Conservation (phyloP, 805 yeast genomes). For the Yamadazyma takamatsuzukensis region DNA sequence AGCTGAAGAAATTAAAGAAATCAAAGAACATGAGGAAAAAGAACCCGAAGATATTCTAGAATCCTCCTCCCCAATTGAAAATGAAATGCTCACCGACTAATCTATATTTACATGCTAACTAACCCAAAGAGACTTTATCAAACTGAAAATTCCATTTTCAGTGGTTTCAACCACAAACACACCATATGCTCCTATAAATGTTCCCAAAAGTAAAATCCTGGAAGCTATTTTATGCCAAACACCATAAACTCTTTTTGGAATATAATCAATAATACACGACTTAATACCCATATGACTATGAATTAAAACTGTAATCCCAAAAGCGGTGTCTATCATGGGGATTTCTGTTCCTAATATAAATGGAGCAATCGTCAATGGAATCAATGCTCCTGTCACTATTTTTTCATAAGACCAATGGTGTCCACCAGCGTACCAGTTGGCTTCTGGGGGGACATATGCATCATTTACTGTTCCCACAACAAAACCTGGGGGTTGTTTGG, state of each 20-base stretch:
- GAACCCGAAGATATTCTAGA: slow-evolving; percentile 11
- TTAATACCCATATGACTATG: slow-evolving; percentile 87
- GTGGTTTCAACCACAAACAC: slow-evolving; percentile 78
- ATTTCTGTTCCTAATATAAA: slow-evolving; percentile 68
- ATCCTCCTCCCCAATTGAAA: too few relatives aligned
- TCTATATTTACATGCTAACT: slow-evolving; percentile 31
- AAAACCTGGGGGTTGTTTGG: slow-evolving; percentile 85
- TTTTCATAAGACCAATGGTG: slow-evolving; percentile 94
- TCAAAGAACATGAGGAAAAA: slow-evolving; percentile 1
- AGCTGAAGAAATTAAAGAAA: slow-evolving; percentile 1
- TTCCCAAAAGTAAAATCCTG: slow-evolving; percentile 67
- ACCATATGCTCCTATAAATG: slow-evolving; percentile 71
- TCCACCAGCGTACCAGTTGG: slow-evolving; percentile 71
- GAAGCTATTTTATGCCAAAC: slow-evolving; percentile 66
- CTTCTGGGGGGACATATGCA: slow-evolving; percentile 65
- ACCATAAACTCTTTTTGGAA: slow-evolving; percentile 84
- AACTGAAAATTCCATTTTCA: slow-evolving; percentile 71
- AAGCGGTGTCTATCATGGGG: slow-evolving; percentile 68
- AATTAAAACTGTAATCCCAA: slow-evolving; percentile 61
- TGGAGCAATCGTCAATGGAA: slow-evolving; percentile 77
- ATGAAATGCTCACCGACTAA: too few relatives aligned
- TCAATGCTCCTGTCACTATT: slow-evolving; percentile 59
- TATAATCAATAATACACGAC: slow-evolving; percentile 89
- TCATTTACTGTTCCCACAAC: slow-evolving; percentile 94
- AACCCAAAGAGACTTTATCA: slow-evolving; percentile 61